Evolutionary conservation across 495 filamentous ascomycete genomes (phyloP), one percentile per base, ranked within the genome.

Genomic region (Neurospora africana): DNA sequence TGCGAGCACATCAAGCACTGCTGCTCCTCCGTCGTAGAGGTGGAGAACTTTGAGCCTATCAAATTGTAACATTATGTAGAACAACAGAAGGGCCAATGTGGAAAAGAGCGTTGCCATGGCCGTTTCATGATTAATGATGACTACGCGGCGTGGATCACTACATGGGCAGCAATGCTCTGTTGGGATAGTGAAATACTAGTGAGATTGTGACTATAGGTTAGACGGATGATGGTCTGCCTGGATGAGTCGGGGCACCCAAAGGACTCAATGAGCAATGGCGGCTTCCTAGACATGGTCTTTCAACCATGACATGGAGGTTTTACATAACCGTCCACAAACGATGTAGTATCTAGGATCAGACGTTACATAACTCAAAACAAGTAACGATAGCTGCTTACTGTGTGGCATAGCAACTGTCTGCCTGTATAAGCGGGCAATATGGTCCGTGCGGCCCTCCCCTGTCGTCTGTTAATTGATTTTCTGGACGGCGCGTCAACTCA

Each of bases 11-110:
- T 44, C 75, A 38, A 71, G 69, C 67, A 70, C 76, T n/a, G 61
- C 73, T 6, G 71, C 76, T 23, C 76, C 78, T 33, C 76, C 78
- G 27, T 74, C 78, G 73, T 79, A 77, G 71, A 61, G 53, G 53
- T 61, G 53, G 53, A 61, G 4, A 61, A 23, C 9, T 2, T 8
- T 4, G 70, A 23, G 36, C 40, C 2, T 68, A 23, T 58, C 40
- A 37, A 4, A 27, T 53, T 76, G 72, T 75, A 73, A 67, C 38
- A 65, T 17, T 67, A 40, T 75, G 74, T 75, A 75, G 43, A 72
- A 44, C 53, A 61, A 33, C 13, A 30, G 27, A 33, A 61, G 6
- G 53, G 53, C 53, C 23, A 33, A 61, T 61, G 53, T 30, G 53
- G 23, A 61, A 33, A 61, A 33, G 27, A 61, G 53, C 15, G 53